Base-by-base conservation (phyloP, 768 basidiomycete species). In the Austroboletus festivus region DNA sequence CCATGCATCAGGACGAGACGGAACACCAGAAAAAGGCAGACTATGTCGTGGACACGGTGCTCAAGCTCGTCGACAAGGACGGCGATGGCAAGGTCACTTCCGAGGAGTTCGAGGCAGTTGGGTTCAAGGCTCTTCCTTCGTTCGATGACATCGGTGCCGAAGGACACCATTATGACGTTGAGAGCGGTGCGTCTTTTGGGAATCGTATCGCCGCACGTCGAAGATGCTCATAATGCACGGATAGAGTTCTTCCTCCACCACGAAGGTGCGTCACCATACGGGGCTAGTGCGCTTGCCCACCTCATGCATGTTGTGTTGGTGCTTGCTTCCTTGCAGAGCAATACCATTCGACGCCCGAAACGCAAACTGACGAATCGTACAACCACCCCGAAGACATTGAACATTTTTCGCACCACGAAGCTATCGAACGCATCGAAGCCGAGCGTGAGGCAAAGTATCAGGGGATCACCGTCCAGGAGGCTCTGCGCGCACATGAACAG, bases 301-400 rank as follows among this genome's bases (percentile, higher is more conserved):
- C 30, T 48, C 3, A 22, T 28, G 6, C 6, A 28, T 28, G 26
- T 28, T 11, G 26, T 28, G n/a, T n/a, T n/a, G n/a, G n/a, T n/a
- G n/a, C n/a, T n/a, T n/a, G n/a, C n/a, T n/a, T n/a, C n/a, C n/a
- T 28, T 28, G 13, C 20, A 91, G 90, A 98, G 71, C 71, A 90
- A 69, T 96, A 78, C 75, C 96, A 99, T 70, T 86, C 84, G 23
- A 97, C 95, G 30, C 94, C 93, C 0, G 96, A 98, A 65, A 98
- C 95, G 0, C 96, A 98, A 68, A 93, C 93, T 0, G 94, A 97
- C 63, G 91, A 92, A 56, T 79, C 93, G 0, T 99, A 98, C 70
- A 86, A 63, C 51, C 96, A 99, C 65, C 87, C 93, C 1, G 96
- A 98, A 68, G 92, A 93, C 66, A 48, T 86, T 39, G 93, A 94